Percentiles rank a stretch among this genome's conserved stretches.
Conservation (phyloP, 148 eudicot species). For the Camellia granthamiana region DNA sequence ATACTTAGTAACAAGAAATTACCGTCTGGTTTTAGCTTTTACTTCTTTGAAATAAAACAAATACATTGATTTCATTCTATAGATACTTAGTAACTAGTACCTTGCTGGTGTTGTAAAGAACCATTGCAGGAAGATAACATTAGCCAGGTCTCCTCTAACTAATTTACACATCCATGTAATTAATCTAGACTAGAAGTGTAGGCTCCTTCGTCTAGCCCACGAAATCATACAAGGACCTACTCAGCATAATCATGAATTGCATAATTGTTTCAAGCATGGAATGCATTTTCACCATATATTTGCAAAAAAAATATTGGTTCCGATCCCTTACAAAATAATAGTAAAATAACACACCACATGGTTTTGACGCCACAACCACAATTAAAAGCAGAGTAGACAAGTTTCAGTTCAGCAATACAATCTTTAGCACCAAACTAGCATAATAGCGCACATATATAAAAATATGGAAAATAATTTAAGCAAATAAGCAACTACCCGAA, state of each 20-base stretch:
- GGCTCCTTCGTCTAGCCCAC: neutral
- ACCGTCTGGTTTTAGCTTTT: neutral
- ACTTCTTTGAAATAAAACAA: neutral
- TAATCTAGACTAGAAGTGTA: neutral
- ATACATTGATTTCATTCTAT: slow-evolving; percentile 40
- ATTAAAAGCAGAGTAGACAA: neutral
- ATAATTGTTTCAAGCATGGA: slow-evolving; percentile 5
- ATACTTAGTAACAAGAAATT: neutral
- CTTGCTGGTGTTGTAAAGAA: neutral
- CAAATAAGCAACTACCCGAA: slow-evolving; percentile 33
- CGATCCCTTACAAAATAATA: slow-evolving; percentile 11
- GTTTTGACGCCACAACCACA: neutral
- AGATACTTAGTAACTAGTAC: neutral
- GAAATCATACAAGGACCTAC: neutral
- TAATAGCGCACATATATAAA: neutral
- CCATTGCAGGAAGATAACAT: slow-evolving; percentile 21
- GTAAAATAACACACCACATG: neutral
- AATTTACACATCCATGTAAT: slow-evolving; percentile 15
- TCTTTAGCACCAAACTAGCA: too few relatives aligned
- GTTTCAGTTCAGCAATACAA: neutral
- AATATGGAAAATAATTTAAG: neutral
- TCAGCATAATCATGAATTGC: neutral
- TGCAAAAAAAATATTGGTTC: neutral
- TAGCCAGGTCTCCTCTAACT: slow-evolving; percentile 30
- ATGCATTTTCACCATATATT: neutral